Conservation (phyloP, 1,139 yeast genomes). For the Citeromyces hawaiiensis region DNA sequence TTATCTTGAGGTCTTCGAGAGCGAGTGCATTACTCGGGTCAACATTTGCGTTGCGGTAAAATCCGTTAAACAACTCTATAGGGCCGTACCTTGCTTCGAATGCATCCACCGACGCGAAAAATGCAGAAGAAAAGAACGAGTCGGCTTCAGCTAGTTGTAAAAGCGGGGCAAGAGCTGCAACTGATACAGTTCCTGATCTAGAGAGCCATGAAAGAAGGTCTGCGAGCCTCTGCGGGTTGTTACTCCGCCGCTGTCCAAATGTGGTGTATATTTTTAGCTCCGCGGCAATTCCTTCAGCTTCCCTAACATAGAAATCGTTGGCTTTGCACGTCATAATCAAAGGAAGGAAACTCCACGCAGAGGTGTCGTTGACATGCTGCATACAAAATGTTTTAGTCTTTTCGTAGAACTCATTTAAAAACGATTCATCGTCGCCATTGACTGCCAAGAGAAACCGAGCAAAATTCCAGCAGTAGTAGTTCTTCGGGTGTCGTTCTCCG, state of each 20-base stretch:
- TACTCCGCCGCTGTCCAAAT: not conserved
- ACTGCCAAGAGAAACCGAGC: constrained; percentile 20
- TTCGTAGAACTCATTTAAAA: not conserved
- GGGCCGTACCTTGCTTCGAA: not conserved
- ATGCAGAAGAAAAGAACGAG: not conserved
- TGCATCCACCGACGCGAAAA: not conserved
- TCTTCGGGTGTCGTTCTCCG: constrained; percentile 23
- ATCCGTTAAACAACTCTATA: not conserved
- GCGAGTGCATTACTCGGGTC: not conserved
- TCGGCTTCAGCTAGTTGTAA: not conserved
- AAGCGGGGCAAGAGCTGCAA: not conserved
- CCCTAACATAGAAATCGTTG: not conserved
- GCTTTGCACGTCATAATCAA: not conserved
- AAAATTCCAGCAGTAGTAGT: constrained; percentile 30
- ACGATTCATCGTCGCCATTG: not conserved
- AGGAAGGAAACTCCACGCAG: constrained; percentile 1
- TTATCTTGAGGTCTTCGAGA: not conserved
- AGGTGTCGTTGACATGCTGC: not conserved
- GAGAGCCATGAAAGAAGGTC: not conserved
- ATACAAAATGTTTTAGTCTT: not conserved
- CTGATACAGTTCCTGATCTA: not conserved
- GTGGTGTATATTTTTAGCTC: not conserved
- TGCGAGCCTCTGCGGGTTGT: not conserved
- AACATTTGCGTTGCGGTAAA: not conserved
- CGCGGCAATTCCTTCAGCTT: not conserved